These are phyloP conservation scores for Mrakia hoshinonis DNA, from an alignment of 768 basidiomycete genomes.

Conservation along the genomic window DNA sequence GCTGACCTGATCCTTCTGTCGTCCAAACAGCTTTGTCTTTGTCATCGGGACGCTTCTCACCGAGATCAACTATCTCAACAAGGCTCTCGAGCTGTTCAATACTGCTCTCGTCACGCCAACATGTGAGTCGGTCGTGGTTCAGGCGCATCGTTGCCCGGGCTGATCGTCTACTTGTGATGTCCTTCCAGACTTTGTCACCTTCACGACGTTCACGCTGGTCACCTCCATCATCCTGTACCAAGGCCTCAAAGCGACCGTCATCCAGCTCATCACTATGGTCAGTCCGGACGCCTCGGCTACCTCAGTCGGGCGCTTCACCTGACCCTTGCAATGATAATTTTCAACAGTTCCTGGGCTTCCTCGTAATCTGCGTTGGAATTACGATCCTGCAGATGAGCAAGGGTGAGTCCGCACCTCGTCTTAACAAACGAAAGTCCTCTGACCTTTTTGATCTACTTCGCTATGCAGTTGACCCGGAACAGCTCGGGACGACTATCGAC, in stretches of 20 bases:
- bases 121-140: slow-evolving; percentile 42
- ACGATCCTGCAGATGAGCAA: slow-evolving; percentile 77
- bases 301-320: no score
- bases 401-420: slow-evolving; percentile 26
- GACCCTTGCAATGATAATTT: neutral
- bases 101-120: slow-evolving; percentile 44
- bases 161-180: neutral
- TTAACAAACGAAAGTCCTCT: neutral
- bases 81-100: slow-evolving; percentile 91
- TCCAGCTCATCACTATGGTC: slow-evolving; percentile 79
- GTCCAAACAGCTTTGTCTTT: slow-evolving; percentile 49
- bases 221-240: slow-evolving; percentile 61
- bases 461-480: slow-evolving; percentile 76
- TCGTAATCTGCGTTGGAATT: slow-evolving; percentile 82
- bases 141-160: neutral
- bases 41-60: slow-evolving; percentile 75
- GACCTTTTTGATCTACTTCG: slow-evolving; percentile 34
- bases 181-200: slow-evolving; percentile 38
- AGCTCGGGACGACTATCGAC: slow-evolving; percentile 59
- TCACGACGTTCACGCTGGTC: slow-evolving; percentile 43
- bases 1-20: neutral
- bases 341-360: slow-evolving; percentile 51
- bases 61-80: slow-evolving; percentile 92
- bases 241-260: slow-evolving; percentile 67
- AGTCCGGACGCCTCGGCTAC: neutral